Conservation (phyloP, 345 rosid species). For the Combretum micranthum region DNA sequence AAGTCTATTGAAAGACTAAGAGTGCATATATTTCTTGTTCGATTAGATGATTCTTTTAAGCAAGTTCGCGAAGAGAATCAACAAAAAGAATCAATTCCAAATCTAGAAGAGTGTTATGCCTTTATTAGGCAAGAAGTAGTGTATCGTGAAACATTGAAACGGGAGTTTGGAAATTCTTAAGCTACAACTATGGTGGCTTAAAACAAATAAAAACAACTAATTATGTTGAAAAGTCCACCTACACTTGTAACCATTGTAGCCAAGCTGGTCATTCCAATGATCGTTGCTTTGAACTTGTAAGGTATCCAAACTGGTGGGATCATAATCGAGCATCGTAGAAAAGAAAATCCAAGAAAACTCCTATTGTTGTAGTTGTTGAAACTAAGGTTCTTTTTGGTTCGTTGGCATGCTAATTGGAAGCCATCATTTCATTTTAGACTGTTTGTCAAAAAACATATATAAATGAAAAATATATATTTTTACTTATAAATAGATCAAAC, state of each 20-base stretch:
- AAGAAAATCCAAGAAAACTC: background rate
- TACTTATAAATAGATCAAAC: too few species aligned
- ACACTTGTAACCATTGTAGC: too few species aligned
- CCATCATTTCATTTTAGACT: too few species aligned
- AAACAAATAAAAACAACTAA: background rate
- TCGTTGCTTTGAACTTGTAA: background rate
- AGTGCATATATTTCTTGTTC: constrained; percentile 8
- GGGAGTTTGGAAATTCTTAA: background rate
- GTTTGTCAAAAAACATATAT: too few species aligned
- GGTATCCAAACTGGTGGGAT: constrained; percentile 6
- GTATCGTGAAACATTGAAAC: background rate
- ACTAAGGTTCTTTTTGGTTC: too few species aligned
- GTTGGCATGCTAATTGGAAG: too few species aligned
- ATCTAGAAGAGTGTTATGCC: constrained; percentile 2
- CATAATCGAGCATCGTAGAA: background rate
- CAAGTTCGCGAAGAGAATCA: constrained; percentile 3
- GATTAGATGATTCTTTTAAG: background rate
- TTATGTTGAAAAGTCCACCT: background rate
- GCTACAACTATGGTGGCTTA: background rate
- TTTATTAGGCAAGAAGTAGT: background rate
- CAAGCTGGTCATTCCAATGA: background rate
- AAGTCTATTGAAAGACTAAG: background rate
- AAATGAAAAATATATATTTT: too few species aligned
- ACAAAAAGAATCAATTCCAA: background rate
- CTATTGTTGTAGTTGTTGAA: too few species aligned